Conservation (phyloP, 257 asterid species). For the Solanum megistacrolobum region DNA sequence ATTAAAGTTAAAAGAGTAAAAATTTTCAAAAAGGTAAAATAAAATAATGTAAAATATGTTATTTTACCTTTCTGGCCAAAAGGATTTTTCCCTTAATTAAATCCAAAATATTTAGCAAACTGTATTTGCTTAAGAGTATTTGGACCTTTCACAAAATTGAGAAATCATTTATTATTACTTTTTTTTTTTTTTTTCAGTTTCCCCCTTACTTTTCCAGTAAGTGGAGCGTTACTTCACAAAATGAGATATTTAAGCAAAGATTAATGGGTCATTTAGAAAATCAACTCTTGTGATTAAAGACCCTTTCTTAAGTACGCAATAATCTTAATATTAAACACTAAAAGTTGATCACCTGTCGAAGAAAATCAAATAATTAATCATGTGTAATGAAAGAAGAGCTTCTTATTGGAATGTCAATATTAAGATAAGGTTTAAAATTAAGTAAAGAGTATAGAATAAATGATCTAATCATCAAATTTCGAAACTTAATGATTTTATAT, state of each 20-base stretch:
- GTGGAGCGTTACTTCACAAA: background rate
- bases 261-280: background rate
- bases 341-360: background rate
- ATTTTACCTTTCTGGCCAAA: no score
- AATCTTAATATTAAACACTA: background rate
- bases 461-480: constrained; percentile 16
- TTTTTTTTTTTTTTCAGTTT: background rate
- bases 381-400: background rate
- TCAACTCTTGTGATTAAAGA: background rate
- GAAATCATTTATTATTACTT: background rate
- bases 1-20: no score
- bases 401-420: constrained; percentile 22
- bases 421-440: constrained; percentile 9
- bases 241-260: background rate
- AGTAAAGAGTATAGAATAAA: constrained; percentile 6
- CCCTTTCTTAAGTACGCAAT: background rate
- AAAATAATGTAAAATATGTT: no score
- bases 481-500: constrained; percentile 19
- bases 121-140: no score
- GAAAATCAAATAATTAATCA: background rate
- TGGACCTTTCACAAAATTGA: background rate
- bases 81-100: no score
- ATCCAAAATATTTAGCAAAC: background rate
- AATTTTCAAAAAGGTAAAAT: no score
- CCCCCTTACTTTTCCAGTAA: background rate